These are phyloP conservation scores for Ambrosia artemisiifolia DNA, from an alignment of 129 eudicot species.

Conservation along the genomic window DNA sequence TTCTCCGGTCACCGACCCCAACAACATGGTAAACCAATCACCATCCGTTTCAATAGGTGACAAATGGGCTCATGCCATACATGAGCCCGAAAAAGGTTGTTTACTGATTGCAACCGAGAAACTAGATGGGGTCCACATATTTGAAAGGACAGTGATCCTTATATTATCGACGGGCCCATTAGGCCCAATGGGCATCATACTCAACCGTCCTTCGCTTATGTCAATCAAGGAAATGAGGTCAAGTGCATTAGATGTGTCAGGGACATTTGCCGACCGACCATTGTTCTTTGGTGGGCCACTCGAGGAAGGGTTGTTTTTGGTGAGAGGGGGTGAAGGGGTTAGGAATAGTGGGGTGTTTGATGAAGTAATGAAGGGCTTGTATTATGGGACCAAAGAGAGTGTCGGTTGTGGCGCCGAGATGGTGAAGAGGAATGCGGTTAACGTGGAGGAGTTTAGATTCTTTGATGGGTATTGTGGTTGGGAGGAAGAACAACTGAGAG, in stretches of 20 bases:
- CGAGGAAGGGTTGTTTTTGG: conserved; percentile 75
- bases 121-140: conserved; percentile 95
- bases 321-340: conserved; percentile 53
- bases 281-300: conserved; percentile 90
- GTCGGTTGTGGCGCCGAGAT: conserved; percentile 91
- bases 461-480: conserved; percentile 99
- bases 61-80: conserved; percentile 89
- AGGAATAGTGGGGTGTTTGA: conserved; percentile 75
- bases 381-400: conserved; percentile 71
- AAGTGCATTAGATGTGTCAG: conserved; percentile 45
- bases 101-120: conserved; percentile 77
- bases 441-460: conserved; percentile 63
- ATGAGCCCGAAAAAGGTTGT: conserved; percentile 92
- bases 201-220: conserved; percentile 94
- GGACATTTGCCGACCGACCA: conserved; percentile 61
- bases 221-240: conserved; percentile 84
- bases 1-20: conserved; percentile 29
- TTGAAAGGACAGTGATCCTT: conserved; percentile 87
- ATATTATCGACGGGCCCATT: conserved; percentile 60
- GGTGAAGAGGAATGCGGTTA: conserved; percentile 70
- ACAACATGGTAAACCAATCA: conserved; percentile 24
- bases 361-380: conserved; percentile 80
- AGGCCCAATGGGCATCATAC: conserved; percentile 83
- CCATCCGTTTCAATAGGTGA: conserved; percentile 42
- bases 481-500: conserved; percentile 74